Base-by-base conservation (phyloP, 2,329 filamentous ascomycete species). In the Ilyonectria destructans region DNA sequence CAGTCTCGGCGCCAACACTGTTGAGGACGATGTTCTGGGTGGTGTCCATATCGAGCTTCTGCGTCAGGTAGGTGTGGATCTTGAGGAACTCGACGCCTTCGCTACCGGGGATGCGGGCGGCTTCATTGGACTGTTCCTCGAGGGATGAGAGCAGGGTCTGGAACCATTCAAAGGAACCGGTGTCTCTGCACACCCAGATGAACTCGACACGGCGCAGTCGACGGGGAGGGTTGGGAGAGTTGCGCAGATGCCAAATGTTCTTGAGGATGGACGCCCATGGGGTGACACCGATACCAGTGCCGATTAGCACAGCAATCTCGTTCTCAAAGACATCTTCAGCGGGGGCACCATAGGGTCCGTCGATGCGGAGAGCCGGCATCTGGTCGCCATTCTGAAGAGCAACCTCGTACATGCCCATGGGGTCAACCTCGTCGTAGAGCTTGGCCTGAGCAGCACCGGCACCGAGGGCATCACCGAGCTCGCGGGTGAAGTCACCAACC, bases 161-260 rank as follows among this genome's bases (percentile, higher is more conserved):
- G 86, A 99, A 98, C 96, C 96, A 99, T 83, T 98, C 96, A 78
- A 99, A 99, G 0, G 95, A 97, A 37, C 90, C 93, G 0, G 95
- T 97, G 78, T 98, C 95, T 81, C 93, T 96, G 88, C 96, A 98
- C 58, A 98, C 92, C 96, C 96, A 99, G 85, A 99, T 97, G 83
- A 99, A 99, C 81, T 99, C 96, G 35, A 99, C 96, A 80, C 96
- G 92, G 67, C 95, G 93, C 54, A 99, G 91, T 78, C 96, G 93
- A 57, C 90, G 91, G 1, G 96, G 95, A 26, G 95, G 94, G 84
- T 98, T 96, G 8, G 96, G 95, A 17, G 92, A 90, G 71, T 96
- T 92, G 70, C 96, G 94, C 77, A 97, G 88, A 81, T 99, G 96
- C 94, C 95, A 99, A 82, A 99, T 98, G 81, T 97, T 98, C 85